Evolutionary conservation across 768 basidiomycete genomes (phyloP), one percentile per base, ranked within the genome.

Genomic region (Kondoa malvinella): DNA sequence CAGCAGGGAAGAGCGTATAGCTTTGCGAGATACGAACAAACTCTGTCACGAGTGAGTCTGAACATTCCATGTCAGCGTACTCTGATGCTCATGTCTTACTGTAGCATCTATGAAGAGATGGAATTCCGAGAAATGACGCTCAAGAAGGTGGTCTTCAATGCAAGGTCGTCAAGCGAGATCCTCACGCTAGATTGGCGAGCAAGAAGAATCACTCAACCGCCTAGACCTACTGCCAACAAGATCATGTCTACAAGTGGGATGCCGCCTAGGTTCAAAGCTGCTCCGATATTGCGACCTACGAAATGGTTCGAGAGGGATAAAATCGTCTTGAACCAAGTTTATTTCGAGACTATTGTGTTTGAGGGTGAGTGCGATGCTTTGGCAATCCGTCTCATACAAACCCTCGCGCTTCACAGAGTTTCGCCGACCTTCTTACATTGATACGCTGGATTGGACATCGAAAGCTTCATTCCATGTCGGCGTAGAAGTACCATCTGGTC

Each of bases 321-420:
- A 33, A 63, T 31, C 29, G 33, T 63, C 32, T 21, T 63, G 3
- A 27, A 63, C 32, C 15, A 27, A 27, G 33, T 63, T 33, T 63
- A 31, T 33, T 63, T 63, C 61, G 61, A 63, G 32, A 63, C 61
- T 8, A 27, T 63, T 32, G 61, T 32, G 29, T 63, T 63, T 32
- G 61, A 63, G n/a, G 40, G 40, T 50, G 40, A 50, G 40, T 21
- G 21, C 12, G 40, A 50, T 21, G 21, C 21, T 50, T 21, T 50
- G 12, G 21, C 12, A 50, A 8, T 50, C 21, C 12, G 40, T 8
- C 21, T 50, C 40, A 21, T 50, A 8, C 21, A 8, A 21, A 21
- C 21, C 21, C 40, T 50, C 8, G 40, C 40, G 8, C 21, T 50
- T 50, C 40, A 50, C 40, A 50, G 61, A 63, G 30, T 63, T 63